phyloP scores from a whole-genome alignment of 1,139 yeast genomes.

The Geotrichum histeridarum region DNA sequence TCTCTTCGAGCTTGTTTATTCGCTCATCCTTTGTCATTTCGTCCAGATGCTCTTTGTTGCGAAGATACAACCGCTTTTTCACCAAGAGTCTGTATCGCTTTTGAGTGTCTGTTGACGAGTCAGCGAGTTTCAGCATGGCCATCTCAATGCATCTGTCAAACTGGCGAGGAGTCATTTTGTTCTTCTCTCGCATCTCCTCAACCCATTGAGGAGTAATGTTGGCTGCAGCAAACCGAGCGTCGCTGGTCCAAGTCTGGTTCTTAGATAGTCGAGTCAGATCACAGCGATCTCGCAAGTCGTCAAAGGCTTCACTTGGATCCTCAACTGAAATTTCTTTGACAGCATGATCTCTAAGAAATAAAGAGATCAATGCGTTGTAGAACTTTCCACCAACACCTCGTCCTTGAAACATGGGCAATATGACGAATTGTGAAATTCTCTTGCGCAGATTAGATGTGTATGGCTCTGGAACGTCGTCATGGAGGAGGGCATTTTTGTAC shows the following conservation, averaged over 20 bases:
- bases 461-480: slow-evolving; percentile 44
- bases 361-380: slow-evolving; percentile 51
- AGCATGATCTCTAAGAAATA: slow-evolving; percentile 50
- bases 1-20: slow-evolving; percentile 67
- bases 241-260: slow-evolving; percentile 33
- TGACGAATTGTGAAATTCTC: slow-evolving; percentile 81
- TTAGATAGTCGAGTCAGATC: slow-evolving; percentile 56
- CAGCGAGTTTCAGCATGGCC: slow-evolving; percentile 46
- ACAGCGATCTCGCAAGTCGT: slow-evolving; percentile 78
- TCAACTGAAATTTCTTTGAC: slow-evolving; percentile 84
- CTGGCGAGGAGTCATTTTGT: slow-evolving; percentile 74
- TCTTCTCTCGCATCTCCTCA: slow-evolving; percentile 34
- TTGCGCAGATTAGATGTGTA: slow-evolving; percentile 45
- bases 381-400: slow-evolving; percentile 67
- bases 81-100: slow-evolving; percentile 54
- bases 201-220: slow-evolving; percentile 42
- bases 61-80: slow-evolving; percentile 65
- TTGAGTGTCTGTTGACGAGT: slow-evolving; percentile 29
- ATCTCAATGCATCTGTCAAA: slow-evolving; percentile 73
- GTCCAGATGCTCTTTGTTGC: slow-evolving; percentile 71
- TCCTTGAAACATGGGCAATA: slow-evolving; percentile 70
- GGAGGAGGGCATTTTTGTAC: slow-evolving; percentile 53
- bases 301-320: slow-evolving; percentile 92
- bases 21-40: slow-evolving; percentile 59
- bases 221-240: background rate